phyloP scores from a whole-genome alignment of 1,139 yeast genomes.

The Suhomyces terraborum region DNA sequence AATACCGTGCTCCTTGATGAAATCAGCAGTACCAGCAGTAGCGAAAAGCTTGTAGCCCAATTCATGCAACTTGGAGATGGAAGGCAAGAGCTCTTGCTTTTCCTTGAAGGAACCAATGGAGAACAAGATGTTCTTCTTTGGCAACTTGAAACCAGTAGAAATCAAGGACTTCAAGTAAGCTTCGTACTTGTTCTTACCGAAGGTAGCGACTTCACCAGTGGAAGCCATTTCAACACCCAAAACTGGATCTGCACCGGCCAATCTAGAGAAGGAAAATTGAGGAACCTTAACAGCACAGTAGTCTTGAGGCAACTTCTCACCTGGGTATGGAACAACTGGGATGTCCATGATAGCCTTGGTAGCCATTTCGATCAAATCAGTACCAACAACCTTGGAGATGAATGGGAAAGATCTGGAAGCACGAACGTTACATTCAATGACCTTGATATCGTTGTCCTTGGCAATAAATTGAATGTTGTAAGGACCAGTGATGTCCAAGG shows the following conservation, averaged over 20 bases:
- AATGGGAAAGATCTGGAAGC: slow-evolving; percentile 99
- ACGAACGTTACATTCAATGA: slow-evolving; percentile 97
- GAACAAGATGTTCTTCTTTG: slow-evolving; percentile 90
- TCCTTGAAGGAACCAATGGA: slow-evolving; percentile 98
- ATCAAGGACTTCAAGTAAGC: slow-evolving; percentile 93
- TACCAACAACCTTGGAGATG: slow-evolving; percentile 96
- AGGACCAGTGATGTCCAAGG: slow-evolving; percentile 97
- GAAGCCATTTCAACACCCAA: slow-evolving; percentile 99
- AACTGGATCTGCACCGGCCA: slow-evolving; percentile 98
- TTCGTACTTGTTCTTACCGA: slow-evolving; percentile 94
- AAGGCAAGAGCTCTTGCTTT: slow-evolving; percentile 88
- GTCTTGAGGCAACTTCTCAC: slow-evolving; percentile 82
- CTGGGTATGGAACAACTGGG: slow-evolving; percentile 87
- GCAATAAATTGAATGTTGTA: slow-evolving; percentile 96
- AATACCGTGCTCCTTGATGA: slow-evolving; percentile 89
- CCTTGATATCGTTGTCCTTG: slow-evolving; percentile 90
- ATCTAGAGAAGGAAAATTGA: slow-evolving; percentile 95
- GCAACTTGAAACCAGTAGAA: slow-evolving; percentile 93
- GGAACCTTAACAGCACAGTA: slow-evolving; percentile 98
- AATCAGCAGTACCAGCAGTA: slow-evolving; percentile 99
- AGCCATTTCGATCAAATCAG: slow-evolving; percentile 96
- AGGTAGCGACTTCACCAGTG: slow-evolving; percentile 98
- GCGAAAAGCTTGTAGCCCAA: slow-evolving; percentile 92
- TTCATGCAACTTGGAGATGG: slow-evolving; percentile 77
- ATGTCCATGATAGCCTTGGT: slow-evolving; percentile 93